These are phyloP conservation scores for Cucurbitaria berberidis DNA, from an alignment of 2,329 filamentous ascomycete genomes.

Conservation along the genomic window DNA sequence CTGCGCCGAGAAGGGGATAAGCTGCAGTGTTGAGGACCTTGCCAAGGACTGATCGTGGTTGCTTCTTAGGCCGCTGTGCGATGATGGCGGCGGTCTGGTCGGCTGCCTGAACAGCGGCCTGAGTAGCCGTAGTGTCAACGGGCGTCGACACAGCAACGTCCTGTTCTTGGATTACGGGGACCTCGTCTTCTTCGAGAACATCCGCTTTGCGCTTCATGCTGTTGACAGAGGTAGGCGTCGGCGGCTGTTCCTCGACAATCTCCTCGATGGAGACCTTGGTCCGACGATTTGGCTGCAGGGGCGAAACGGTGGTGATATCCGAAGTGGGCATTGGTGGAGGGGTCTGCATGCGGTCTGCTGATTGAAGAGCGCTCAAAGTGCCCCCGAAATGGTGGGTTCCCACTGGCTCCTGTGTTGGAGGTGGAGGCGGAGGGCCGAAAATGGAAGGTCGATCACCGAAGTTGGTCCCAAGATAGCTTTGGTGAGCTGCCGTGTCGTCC, in stretches of 20 bases:
- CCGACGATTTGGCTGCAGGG: conserved; percentile 25
- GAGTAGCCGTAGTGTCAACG: neutral
- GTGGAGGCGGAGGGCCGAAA: conserved; percentile 14
- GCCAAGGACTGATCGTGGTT: conserved; percentile 21
- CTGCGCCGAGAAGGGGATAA: conserved; percentile 19
- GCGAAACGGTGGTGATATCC: conserved; percentile 10
- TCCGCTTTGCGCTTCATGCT: conserved; percentile 44
- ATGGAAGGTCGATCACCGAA: conserved; percentile 13
- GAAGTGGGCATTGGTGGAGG: conserved; percentile 20
- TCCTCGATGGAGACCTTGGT: conserved; percentile 42
- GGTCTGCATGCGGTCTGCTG: conserved; percentile 24
- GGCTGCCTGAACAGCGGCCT: neutral
- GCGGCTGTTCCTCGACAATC: conserved; percentile 43
- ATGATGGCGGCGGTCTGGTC: conserved; percentile 17
- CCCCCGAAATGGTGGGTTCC: neutral
- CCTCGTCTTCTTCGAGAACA: conserved; percentile 24
- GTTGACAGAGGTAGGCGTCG: conserved; percentile 36
- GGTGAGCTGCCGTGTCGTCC: conserved; percentile 2
- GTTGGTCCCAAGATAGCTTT: conserved; percentile 12
- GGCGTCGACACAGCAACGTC: neutral
- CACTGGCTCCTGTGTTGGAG: conserved; percentile 8
- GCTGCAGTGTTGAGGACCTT: conserved; percentile 20
- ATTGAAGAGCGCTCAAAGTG: neutral
- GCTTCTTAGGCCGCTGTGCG: conserved; percentile 27
- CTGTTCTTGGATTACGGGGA: neutral